Evolutionary conservation across 1,284 basidiomycete species (phyloP), one percentile per base, ranked within the genome.

Genomic region (Ustilago cynodontis): DNA sequence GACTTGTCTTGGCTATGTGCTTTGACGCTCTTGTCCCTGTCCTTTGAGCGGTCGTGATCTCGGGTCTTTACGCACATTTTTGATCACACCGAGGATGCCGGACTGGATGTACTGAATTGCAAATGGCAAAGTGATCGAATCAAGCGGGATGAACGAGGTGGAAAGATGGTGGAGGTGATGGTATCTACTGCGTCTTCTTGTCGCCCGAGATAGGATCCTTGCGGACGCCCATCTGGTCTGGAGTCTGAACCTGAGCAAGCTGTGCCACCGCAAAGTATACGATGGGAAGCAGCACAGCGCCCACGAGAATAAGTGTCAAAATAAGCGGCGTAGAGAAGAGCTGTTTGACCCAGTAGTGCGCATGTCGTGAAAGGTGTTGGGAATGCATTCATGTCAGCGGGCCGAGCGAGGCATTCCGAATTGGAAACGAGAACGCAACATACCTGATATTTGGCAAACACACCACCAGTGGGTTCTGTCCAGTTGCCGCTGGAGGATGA

Each of bases 191-290:
- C 26, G 56, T 54, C 76, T 78, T 78, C 56, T 74, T 78, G 58
- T 73, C 71, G 59, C 67, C 71, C 16, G 67, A 68, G 62, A 78
- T 71, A 50, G 76, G 67, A 22, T 74, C 71, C 37, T 78, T 78
- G 35, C 71, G 64, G 2, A 74, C 71, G 43, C 76, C 76, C 61
- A 78, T 78, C 71, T 78, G 76, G 49, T 78, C 76, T 10, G 76
- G 76, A 20, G 65, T 67, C 59, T 78, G 71, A 1, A 78, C 59
- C 33, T 74, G 63, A 26, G 76, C 76, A 52, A 78, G 64, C 65
- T 74, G 76, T n/a, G 58, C 53, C 13, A 74, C 73, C 31, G 76
- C 76, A 59, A 78, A 71, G 61, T 67, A 66, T 14, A 71, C 67
- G 52, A 73, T 73, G 28, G 76, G 76, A 7, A 71, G 43, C 51